Conservation (phyloP, 257 asterid species). For the Fraxinus anomala region DNA sequence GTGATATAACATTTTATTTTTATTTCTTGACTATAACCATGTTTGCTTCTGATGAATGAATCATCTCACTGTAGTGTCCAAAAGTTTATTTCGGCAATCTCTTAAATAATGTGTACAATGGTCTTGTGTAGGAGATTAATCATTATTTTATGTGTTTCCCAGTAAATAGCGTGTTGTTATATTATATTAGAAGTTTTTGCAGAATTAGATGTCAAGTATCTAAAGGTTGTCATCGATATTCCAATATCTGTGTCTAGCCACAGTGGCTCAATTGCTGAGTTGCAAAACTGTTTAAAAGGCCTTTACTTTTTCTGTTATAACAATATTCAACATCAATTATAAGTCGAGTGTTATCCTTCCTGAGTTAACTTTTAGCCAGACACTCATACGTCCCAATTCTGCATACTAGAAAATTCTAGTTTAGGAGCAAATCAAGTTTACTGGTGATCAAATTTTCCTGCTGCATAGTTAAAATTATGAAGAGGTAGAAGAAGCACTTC, state of each 20-base stretch:
- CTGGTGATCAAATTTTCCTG: background rate
- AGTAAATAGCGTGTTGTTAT: background rate
- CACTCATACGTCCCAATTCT: background rate
- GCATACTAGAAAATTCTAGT: background rate
- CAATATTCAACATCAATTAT: background rate
- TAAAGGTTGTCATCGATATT: background rate
- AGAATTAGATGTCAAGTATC: background rate
- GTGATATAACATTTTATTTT: constrained; percentile 34
- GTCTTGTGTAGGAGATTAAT: background rate
- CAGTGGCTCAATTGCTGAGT: background rate
- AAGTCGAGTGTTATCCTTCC: background rate
- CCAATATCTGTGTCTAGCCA: background rate
- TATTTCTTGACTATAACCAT: background rate
- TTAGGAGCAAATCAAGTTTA: background rate
- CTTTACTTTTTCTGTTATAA: background rate
- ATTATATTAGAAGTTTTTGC: background rate
- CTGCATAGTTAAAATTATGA: background rate
- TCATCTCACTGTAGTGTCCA: background rate
- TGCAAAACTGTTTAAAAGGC: background rate
- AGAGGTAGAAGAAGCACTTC: background rate
- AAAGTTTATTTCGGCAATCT: background rate
- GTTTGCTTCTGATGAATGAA: background rate
- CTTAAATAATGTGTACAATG: background rate
- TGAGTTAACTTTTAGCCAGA: background rate
- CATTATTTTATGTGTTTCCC: background rate